Base-by-base conservation (phyloP, 2,329 filamentous ascomycete genomes). In the Lasiodiplodia hormozganensis region DNA sequence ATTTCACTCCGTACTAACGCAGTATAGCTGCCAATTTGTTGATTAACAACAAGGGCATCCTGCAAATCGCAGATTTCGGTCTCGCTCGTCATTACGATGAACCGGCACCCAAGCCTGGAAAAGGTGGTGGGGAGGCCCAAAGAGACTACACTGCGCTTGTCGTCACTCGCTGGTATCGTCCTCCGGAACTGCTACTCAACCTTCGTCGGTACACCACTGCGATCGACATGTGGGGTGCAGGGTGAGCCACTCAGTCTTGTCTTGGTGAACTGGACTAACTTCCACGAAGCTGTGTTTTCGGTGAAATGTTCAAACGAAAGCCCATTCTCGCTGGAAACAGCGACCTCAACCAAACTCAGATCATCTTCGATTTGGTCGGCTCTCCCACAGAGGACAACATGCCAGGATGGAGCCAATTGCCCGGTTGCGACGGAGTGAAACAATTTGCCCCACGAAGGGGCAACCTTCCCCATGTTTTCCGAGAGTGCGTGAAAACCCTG, bases 181-280 rank as follows among this genome's bases (percentile, higher is more conserved):
- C 96, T 40, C 96, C 96, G 0, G 96, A 99, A 85, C 85, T 99
- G 49, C 84, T 99, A 38, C 86, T 99, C 60, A 92, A 95, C 71
- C 85, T 99, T 38, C 90, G 94, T 74, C 89, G 89, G 72, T 99
- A 99, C 80, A 99, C 96, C n/a, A 93, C 94, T 16, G 94, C 96
- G 11, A 97, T 99, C 75, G 96, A 99, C 80, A 89, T 99, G 82
- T 99, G 96, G 96, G 96, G 96, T 74, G 95, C 97, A 73, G 96
- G 95, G 92, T 94, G 85, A 83, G 89, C 25, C 78, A 64, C 7
- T 16, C 31, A 18, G 18, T 36, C 11, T 62, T 16, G 11, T 6
- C 54, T 58, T 7, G 8, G 70, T n/a, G 43, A 65, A 52, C 49
- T 18, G 14, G 34, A 57, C 67, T 71, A 77, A 65, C 74, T 73